These are phyloP conservation scores for Cercospora janseana DNA, from an alignment of 2,329 filamentous ascomycete genomes.

Conservation along the genomic window DNA sequence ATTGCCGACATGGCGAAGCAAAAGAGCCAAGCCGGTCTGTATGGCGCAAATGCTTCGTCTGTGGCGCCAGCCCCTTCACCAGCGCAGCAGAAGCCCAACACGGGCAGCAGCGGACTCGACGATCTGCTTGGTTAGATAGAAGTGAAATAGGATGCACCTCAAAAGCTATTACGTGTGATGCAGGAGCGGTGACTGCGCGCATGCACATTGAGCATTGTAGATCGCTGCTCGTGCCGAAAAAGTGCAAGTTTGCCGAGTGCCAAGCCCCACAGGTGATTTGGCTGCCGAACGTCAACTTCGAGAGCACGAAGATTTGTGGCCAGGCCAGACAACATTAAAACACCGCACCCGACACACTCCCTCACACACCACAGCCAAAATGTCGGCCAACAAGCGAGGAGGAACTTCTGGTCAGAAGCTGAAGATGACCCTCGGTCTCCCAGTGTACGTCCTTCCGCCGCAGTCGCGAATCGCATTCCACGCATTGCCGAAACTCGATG, in stretches of 20 bases:
- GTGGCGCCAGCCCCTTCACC: conserved; percentile 18
- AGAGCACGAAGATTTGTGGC: conserved; percentile 6
- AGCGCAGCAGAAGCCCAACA: conserved; percentile 28
- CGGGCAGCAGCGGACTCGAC: conserved; percentile 37
- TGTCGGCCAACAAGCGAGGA: conserved; percentile 51
- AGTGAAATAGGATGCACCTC: neutral
- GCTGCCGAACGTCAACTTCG: conserved; percentile 3
- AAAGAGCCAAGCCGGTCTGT: conserved; percentile 91
- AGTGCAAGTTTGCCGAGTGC: neutral
- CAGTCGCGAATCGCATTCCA: conserved; percentile 11
- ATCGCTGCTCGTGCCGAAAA: neutral
- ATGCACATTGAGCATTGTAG: neutral
- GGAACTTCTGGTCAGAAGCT: conserved; percentile 99
- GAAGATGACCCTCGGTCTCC: conserved; percentile 99
- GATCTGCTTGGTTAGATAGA: conserved; percentile 45
- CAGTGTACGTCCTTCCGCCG: conserved; percentile 72
- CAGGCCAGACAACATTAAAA: conserved; percentile 5
- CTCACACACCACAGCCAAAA: conserved; percentile 9
- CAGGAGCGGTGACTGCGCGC: neutral
- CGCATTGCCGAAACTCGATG: neutral
- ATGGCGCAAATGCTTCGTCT: conserved; percentile 65
- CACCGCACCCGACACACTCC: conserved; percentile 20
- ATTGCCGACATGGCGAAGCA: conserved; percentile 96
- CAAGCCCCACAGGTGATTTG: conserved; percentile 3
- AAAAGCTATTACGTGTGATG: neutral